Evolutionary conservation across 768 basidiomycete genomes (phyloP).

Genomic region (Termitomyces sp.): DNA sequence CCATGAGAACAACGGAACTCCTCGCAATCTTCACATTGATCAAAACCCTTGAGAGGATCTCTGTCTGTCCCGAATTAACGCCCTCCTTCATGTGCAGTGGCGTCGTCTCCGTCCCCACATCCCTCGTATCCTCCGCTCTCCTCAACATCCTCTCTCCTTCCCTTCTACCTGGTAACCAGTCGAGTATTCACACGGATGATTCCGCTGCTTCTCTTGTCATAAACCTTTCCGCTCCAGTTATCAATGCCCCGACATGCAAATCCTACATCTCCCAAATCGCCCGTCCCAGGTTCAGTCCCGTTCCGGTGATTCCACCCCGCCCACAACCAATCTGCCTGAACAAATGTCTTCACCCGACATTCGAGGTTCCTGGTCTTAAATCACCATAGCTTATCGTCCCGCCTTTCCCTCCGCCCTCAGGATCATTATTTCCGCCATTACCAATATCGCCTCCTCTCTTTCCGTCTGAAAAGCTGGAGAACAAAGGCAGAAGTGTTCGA

Average conservation of each 20-base stretch:
- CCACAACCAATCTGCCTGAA: slow-evolving; percentile 3
- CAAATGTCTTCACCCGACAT: background rate
- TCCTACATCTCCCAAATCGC: slow-evolving; percentile 1
- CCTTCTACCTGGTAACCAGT: too few species aligned
- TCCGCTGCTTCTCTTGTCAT: background rate
- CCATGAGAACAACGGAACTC: background rate
- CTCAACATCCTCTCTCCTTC: background rate
- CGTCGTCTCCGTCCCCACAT: background rate
- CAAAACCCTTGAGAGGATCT: background rate
- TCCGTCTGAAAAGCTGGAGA: background rate
- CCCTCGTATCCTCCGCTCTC: background rate
- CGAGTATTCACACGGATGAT: too few species aligned
- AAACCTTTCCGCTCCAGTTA: background rate
- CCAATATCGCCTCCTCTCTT: background rate
- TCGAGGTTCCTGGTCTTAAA: slow-evolving; percentile 7
- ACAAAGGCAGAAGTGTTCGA: background rate
- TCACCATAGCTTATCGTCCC: background rate
- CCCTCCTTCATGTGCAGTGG: background rate
- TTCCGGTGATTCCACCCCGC: background rate
- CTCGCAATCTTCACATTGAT: background rate
- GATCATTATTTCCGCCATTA: background rate
- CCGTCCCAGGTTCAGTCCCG: background rate
- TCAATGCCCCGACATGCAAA: slow-evolving; percentile 1
- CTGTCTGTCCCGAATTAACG: background rate
- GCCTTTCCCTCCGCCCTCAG: background rate